Conservation (phyloP, 305 asterid genomes). For the Solanum hybrid region DNA sequence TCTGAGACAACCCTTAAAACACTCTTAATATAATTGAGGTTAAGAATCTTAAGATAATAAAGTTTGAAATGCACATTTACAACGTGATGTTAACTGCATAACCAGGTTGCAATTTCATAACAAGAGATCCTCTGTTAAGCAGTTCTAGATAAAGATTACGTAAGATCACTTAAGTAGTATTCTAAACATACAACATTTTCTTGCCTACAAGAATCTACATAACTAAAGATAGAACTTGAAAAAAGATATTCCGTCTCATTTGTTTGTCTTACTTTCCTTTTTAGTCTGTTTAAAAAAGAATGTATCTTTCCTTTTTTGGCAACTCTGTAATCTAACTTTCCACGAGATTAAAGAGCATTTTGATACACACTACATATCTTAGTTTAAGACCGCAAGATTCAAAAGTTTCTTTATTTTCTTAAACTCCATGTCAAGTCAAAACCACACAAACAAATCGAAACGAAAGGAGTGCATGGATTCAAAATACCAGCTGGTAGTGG, state of each 20-base stretch:
- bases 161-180: neutral
- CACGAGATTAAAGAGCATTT: neutral
- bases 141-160: neutral
- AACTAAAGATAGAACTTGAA: neutral
- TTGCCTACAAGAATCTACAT: neutral
- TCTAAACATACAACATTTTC: neutral
- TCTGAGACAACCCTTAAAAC: neutral
- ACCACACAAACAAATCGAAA: neutral
- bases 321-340: neutral
- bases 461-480: neutral
- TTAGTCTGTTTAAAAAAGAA: neutral
- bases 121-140: neutral
- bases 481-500: neutral
- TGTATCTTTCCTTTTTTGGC: neutral
- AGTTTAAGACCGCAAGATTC: neutral
- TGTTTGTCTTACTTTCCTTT: neutral
- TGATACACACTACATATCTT: neutral
- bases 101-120: neutral
- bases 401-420: neutral
- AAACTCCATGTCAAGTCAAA: neutral
- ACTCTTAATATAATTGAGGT: neutral
- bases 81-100: neutral
- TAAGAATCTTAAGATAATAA: neutral
- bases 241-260: neutral
- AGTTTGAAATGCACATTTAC: neutral